phyloP scores from a whole-genome alignment of 345 rosid species.

The Citrus mangshanensis region DNA sequence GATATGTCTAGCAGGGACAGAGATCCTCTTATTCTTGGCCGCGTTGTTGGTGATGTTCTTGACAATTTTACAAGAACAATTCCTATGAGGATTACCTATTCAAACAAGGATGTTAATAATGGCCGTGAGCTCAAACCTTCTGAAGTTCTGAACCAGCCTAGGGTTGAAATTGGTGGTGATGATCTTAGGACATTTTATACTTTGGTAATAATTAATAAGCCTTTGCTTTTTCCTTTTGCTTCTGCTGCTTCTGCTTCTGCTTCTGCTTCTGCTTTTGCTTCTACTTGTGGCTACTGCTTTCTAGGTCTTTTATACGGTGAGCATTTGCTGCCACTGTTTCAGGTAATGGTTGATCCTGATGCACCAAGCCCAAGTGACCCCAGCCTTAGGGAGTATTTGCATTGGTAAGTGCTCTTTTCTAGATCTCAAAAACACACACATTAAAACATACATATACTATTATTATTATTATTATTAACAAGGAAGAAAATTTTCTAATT shows the following conservation, averaged over 20 bases:
- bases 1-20: constrained; percentile 44
- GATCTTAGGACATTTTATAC: constrained; percentile 70
- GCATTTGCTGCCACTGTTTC: background rate
- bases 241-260: too few relatives aligned
- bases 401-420: constrained; percentile 33
- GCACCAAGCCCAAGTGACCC: constrained; percentile 79
- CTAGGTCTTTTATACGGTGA: background rate
- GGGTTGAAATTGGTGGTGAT: constrained; percentile 60
- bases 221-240: background rate
- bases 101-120: constrained; percentile 38
- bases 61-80: constrained; percentile 52
- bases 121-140: constrained; percentile 66
- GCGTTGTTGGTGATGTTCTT: constrained; percentile 67
- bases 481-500: too few relatives aligned
- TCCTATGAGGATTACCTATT: constrained; percentile 36
- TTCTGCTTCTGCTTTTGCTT: too few relatives aligned
- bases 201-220: constrained; percentile 31
- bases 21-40: constrained; percentile 60
- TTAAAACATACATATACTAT: background rate
- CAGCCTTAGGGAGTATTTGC: constrained; percentile 53
- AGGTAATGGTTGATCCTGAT: constrained; percentile 80
- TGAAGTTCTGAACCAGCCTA: constrained; percentile 44
- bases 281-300: background rate
- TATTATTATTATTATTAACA: too few relatives aligned
- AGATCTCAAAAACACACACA: background rate